Conservation (phyloP, 768 basidiomycete species). For the Tricholoma sp. region DNA sequence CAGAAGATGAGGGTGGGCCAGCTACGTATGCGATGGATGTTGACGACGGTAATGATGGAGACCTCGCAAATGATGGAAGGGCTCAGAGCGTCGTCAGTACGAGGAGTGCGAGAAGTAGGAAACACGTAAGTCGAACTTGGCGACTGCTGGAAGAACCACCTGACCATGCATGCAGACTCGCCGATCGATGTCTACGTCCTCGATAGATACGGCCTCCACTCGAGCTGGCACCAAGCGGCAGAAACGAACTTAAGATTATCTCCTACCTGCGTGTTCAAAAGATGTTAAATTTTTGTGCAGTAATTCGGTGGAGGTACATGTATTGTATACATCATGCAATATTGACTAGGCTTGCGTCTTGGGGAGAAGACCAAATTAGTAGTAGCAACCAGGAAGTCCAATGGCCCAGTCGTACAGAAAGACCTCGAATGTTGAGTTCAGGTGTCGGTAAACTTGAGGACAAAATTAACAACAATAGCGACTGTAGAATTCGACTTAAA, state of each 20-base stretch:
- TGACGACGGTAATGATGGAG: constrained; percentile 35
- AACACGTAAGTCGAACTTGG: constrained; percentile 42
- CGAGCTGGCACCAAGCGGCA: constrained; percentile 53
- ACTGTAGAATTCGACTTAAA: constrained; percentile 37
- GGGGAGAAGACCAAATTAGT: not conserved
- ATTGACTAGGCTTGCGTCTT: not conserved
- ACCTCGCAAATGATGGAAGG: constrained; percentile 45
- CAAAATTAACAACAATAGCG: constrained; percentile 80
- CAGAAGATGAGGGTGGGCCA: constrained; percentile 23
- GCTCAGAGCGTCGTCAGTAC: constrained; percentile 62
- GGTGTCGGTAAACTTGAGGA: constrained; percentile 65
- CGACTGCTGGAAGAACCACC: not conserved
- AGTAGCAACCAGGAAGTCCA: not conserved
- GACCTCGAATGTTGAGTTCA: constrained; percentile 11
- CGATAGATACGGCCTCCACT: constrained; percentile 59
- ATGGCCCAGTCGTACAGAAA: not conserved
- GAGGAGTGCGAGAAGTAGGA: constrained; percentile 51
- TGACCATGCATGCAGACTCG: constrained; percentile 33
- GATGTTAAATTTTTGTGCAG: not conserved
- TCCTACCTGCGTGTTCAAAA: not conserved
- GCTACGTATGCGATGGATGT: constrained; percentile 43
- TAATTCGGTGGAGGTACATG: not conserved
- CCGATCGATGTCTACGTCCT: constrained; percentile 70
- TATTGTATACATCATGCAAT: not conserved
- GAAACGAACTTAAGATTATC: constrained; percentile 36